Evolutionary conservation across 768 basidiomycete species (phyloP), one percentile per base, ranked within the genome.

Genomic region (Tubosaeta sp.): DNA sequence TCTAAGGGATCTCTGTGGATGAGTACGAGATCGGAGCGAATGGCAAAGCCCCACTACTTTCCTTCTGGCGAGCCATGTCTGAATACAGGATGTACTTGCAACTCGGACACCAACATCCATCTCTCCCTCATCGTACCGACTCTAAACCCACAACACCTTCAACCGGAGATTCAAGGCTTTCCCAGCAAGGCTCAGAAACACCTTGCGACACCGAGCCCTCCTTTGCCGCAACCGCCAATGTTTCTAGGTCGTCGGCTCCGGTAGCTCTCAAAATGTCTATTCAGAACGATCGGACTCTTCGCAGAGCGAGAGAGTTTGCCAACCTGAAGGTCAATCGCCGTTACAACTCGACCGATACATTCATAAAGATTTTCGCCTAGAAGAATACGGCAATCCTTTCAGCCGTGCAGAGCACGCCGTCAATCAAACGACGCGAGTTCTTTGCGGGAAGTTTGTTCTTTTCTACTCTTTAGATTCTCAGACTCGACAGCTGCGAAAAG

Each of bases 1-100:
- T 32, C 56, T 12, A 50, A 58, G 31, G 56, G 53, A 43, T 48
- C 50, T 10, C 34, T 53, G 46, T 43, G 8, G 46, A 46, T 6
- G 51, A 48, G 8, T 46, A 46, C 21, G 51, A 53, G 24, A 42
- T 45, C 2, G 44, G 46, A n/a, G 30, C 44, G 4, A 35, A 11
- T 21, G 36, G 19, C 14, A 25, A 31, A 21, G 1, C 11, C 16
- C 54, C 54, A 31, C 55, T 47, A 8, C 8, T 32, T 18, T 53
- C 51, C 7, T 57, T 57, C 13, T 19, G 12, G 29, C 25, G 35
- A 0, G 40, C 43, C 9, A 12, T 41, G 3, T 49, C 49, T 10
- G 46, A 34, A 29, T 48, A 44, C 29, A 36, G 43, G 35, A 41
- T 12, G 21, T 3, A 2, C 2, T 25, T 39, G 40, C 21, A 4